Percentiles rank a stretch among this genome's conserved stretches.
Evolutionary conservation across 2,329 filamentous ascomycete genomes (phyloP).

Genomic region (Didymellaceae sp.): DNA sequence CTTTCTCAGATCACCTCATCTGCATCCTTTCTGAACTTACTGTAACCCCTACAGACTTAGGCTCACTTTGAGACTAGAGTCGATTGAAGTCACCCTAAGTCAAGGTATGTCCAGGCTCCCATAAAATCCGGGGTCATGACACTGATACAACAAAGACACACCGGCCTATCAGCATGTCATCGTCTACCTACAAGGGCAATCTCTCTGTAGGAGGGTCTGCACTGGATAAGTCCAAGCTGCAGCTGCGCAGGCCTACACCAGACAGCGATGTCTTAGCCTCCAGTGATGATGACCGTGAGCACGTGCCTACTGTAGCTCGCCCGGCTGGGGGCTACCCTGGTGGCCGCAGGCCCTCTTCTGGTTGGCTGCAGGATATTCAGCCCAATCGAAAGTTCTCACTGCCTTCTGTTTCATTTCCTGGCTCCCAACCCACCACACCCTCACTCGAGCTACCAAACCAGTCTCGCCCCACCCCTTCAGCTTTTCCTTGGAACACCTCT

Average conservation of each 20-base stretch:
- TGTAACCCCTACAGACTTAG: no score
- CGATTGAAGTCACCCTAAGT: no score
- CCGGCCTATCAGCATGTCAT: slow-evolving; percentile 31
- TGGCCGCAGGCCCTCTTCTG: slow-evolving; percentile 40
- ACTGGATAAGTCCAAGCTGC: slow-evolving; percentile 71
- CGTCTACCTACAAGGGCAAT: slow-evolving; percentile 37
- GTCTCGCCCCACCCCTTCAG: slow-evolving; percentile 48
- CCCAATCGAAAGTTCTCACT: slow-evolving; percentile 74
- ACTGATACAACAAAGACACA: slow-evolving; percentile 1
- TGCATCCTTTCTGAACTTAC: no score
- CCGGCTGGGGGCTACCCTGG: slow-evolving; percentile 31
- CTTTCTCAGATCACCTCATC: no score
- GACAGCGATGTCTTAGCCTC: slow-evolving; percentile 94
- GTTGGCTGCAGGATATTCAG: slow-evolving; percentile 86
- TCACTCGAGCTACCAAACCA: slow-evolving; percentile 65
- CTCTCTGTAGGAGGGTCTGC: slow-evolving; percentile 38
- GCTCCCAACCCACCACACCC: slow-evolving; percentile 82
- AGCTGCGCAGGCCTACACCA: slow-evolving; percentile 80
- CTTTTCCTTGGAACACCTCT: slow-evolving; percentile 54
- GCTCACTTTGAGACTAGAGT: no score
- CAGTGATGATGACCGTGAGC: slow-evolving; percentile 88
- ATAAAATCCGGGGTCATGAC: not conserved
- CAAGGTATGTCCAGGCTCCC: not conserved
- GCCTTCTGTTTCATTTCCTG: slow-evolving; percentile 70
- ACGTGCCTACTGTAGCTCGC: slow-evolving; percentile 34